Conservation (phyloP, 2,329 filamentous ascomycete species). For the Gremmenia infestans region DNA sequence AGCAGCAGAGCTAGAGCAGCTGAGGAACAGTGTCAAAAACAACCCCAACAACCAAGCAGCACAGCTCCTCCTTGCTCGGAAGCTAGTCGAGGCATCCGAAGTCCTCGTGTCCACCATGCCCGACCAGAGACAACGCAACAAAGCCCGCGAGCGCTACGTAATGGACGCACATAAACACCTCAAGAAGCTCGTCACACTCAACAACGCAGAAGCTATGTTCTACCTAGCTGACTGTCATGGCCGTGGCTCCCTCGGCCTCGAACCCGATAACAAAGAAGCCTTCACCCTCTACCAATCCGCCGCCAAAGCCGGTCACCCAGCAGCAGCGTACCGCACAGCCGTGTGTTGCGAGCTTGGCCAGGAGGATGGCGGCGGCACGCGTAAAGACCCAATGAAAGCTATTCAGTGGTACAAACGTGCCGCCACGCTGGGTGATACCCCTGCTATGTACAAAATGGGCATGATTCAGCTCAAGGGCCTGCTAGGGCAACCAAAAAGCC, state of each 20-base stretch:
- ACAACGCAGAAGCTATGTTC: slow-evolving; percentile 87
- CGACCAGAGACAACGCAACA: slow-evolving; percentile 67
- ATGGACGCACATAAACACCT: slow-evolving; percentile 84
- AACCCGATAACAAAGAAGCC: slow-evolving; percentile 84
- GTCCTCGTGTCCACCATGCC: slow-evolving; percentile 61
- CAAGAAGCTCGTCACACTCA: slow-evolving; percentile 73
- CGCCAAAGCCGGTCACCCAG: slow-evolving; percentile 80
- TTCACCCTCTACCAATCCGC: slow-evolving; percentile 91
- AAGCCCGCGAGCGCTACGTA: slow-evolving; percentile 77
- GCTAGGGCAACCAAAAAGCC: slow-evolving; percentile 78
- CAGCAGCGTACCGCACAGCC: slow-evolving; percentile 87
- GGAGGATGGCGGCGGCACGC: slow-evolving; percentile 89
- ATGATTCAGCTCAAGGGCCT: slow-evolving; percentile 94
- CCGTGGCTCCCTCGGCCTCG: slow-evolving; percentile 70
- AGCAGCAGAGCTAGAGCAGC: slow-evolving; percentile 66
- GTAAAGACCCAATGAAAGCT: slow-evolving; percentile 85
- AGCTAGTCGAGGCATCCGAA: slow-evolving; percentile 77
- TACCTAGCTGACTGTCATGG: slow-evolving; percentile 87
- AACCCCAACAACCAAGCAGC: slow-evolving; percentile 69
- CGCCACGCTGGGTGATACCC: slow-evolving; percentile 81
- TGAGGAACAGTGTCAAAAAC: slow-evolving; percentile 63
- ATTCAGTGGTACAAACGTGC: slow-evolving; percentile 98
- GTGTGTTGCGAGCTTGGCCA: slow-evolving; percentile 96
- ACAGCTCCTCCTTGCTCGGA: slow-evolving; percentile 72
- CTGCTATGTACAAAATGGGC: slow-evolving; percentile 97